Evolutionary conservation across 2,329 filamentous ascomycete genomes (phyloP).

Genomic region (Rhynchosporium secalis): DNA sequence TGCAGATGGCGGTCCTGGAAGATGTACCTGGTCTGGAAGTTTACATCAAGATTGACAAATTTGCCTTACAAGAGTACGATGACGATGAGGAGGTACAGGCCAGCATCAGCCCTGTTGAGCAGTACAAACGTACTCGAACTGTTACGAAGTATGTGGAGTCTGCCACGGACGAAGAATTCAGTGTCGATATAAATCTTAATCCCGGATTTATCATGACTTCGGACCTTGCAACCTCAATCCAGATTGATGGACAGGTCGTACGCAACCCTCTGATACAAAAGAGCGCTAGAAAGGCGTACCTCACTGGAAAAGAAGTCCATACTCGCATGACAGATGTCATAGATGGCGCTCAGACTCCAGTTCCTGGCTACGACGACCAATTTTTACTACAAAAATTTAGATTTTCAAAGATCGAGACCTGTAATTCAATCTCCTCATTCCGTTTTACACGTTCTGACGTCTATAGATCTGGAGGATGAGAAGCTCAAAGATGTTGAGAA

Average conservation of each 20-base stretch:
- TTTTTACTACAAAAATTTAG: background rate
- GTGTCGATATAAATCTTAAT: background rate
- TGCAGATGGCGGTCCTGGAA: background rate
- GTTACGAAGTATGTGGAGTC: slow-evolving; percentile 1
- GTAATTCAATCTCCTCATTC: background rate
- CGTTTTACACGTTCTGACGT: background rate
- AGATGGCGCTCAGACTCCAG: too few species aligned
- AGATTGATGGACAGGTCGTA: too few species aligned
- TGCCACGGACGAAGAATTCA: background rate
- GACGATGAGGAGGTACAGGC: background rate
- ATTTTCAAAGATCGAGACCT: slow-evolving; percentile 22
- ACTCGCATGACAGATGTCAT: too few species aligned
- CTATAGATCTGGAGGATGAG: slow-evolving; percentile 12
- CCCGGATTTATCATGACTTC: background rate
- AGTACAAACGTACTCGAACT: background rate
- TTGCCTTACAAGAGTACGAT: background rate
- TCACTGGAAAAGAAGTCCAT: too few species aligned
- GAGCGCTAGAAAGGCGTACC: too few species aligned
- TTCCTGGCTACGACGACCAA: too few species aligned
- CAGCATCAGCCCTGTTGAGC: background rate
- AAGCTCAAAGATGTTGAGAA: slow-evolving; percentile 12
- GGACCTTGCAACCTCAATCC: background rate
- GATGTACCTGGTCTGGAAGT: background rate
- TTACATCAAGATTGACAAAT: background rate
- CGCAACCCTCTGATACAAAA: too few species aligned